Percentiles rank a stretch among this genome's conserved stretches.
phyloP scores from a whole-genome alignment of 2,329 filamentous ascomycete genomes.

The Bisporella sp. region DNA sequence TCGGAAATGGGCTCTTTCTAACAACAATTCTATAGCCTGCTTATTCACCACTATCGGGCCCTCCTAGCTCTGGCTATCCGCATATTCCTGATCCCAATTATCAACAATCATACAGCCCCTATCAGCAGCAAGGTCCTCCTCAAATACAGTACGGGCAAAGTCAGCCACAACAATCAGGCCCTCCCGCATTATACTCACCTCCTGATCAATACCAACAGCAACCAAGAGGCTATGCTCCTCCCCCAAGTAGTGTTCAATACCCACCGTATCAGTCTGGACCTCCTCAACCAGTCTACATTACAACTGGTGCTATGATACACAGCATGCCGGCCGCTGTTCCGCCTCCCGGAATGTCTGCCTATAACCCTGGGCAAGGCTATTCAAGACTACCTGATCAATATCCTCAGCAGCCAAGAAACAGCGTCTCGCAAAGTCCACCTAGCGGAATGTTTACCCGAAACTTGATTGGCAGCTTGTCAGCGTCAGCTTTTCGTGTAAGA shows the following conservation, averaged over 20 bases:
- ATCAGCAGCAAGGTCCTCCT: background rate
- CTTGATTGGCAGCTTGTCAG: slow-evolving; percentile 83
- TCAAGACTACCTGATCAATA: background rate
- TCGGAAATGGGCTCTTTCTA: no score
- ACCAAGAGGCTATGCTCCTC: background rate
- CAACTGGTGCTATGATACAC: background rate
- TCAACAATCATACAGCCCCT: background rate
- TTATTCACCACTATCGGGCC: slow-evolving; percentile 18
- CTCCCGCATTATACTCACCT: no score
- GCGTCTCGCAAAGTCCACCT: slow-evolving; percentile 29
- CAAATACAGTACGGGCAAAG: background rate
- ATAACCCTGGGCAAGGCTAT: background rate
- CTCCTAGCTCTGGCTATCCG: no score
- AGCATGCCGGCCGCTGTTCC: background rate
- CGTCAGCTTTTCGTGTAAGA: slow-evolving; percentile 66
- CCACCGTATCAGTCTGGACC: background rate
- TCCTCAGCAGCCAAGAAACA: background rate
- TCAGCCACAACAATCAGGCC: no score
- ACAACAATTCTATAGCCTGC: slow-evolving; percentile 10
- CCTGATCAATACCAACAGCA: no score
- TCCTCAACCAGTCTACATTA: background rate
- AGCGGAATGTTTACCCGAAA: slow-evolving; percentile 91
- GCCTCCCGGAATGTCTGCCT: background rate
- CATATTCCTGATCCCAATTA: background rate
- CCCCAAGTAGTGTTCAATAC: background rate